Base-by-base conservation (phyloP, 2,329 filamentous ascomycete species). In the Cercospora janseana region DNA sequence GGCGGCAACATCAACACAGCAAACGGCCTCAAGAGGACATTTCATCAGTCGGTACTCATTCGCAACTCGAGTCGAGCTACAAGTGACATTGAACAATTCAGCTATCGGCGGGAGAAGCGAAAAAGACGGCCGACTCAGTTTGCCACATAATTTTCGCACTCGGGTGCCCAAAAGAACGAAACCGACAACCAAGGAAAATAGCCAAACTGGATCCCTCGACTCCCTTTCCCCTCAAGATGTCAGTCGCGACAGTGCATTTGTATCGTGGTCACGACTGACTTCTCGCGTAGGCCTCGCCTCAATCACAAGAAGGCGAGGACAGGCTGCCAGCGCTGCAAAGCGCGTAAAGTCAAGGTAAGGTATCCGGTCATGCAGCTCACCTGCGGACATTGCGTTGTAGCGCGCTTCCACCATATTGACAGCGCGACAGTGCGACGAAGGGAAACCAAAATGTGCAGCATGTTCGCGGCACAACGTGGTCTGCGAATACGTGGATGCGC, bases 321-420 rank as follows among this genome's bases (percentile, higher is more conserved):
- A 9, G 59, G 60, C 16, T 60, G 54, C 26, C 56, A 58, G 41
- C 48, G 56, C 34, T 63, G 59, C 47, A 63, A 61, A 47, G 43
- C 47, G 21, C 46, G 59, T 10, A 60, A 61, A 34, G 60, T 61
- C 18, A 60, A 62, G 52, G 58, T 54, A 37, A 24, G 26, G 12
- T 18, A n/a, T 31, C 13, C 27, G n/a, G 7, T 13, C 16, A 34
- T 15, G 24, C 28, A 7, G 31, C n/a, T n/a, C n/a, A 34, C 2
- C 8, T 2, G 7, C n/a, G n/a, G n/a, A 34, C 8, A 10, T 3
- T 10, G 31, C n/a, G n/a, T 13, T 16, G 7, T 18, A 29, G 13
- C n/a, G 26, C 15, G 15, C 23, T 12, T 23, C n/a, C 3, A 29
- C 35, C n/a, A 40, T 8, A 26, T 23, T 40, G n/a, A 40, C 12